Evolutionary conservation across 345 rosid genomes (phyloP).

Genomic region (Arabis hirsuta): DNA sequence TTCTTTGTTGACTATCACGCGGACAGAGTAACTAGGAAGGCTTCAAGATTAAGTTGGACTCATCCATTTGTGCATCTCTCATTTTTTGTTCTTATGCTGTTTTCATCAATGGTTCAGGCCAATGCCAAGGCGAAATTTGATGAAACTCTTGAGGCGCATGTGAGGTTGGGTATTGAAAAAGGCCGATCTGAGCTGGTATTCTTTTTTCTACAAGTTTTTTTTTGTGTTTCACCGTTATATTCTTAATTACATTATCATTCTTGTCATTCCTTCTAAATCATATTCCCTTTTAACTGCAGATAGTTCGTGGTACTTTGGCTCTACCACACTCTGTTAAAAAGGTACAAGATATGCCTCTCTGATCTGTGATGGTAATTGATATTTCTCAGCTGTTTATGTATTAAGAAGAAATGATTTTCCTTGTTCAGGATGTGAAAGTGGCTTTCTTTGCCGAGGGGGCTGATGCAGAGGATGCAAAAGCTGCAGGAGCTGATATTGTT

Average conservation of each 20-base stretch:
- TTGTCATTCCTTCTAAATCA: not conserved
- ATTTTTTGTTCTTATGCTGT: slow-evolving; percentile 5
- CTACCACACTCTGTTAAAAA: slow-evolving; percentile 88
- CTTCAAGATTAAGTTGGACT: not conserved
- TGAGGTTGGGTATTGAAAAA: slow-evolving; percentile 68
- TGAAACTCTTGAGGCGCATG: slow-evolving; percentile 96
- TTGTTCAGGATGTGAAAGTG: slow-evolving; percentile 77
- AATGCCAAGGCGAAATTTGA: slow-evolving; percentile 72
- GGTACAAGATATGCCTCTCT: slow-evolving; percentile 51
- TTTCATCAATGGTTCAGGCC: slow-evolving; percentile 54
- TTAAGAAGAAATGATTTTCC: slow-evolving; percentile 3
- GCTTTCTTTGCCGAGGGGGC: slow-evolving; percentile 93
- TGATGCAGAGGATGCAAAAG: slow-evolving; percentile 96
- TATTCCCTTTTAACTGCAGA: slow-evolving; percentile 52
- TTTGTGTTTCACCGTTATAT: not conserved
- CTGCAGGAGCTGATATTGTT: slow-evolving; percentile 95
- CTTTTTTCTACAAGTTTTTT: not conserved
- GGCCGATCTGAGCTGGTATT: slow-evolving; percentile 84
- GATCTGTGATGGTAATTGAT: not conserved
- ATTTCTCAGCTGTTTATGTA: not conserved
- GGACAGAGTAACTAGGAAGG: not conserved
- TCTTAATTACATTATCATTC: not conserved
- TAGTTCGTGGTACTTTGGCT: slow-evolving; percentile 86
- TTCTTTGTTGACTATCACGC: not conserved
- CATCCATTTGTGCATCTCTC: not conserved